Percentiles rank a stretch among this genome's conserved stretches.
These are phyloP conservation scores for Neopestalotiopsis clavispora DNA, from an alignment of 2,329 filamentous ascomycete species.

Conservation along the genomic window DNA sequence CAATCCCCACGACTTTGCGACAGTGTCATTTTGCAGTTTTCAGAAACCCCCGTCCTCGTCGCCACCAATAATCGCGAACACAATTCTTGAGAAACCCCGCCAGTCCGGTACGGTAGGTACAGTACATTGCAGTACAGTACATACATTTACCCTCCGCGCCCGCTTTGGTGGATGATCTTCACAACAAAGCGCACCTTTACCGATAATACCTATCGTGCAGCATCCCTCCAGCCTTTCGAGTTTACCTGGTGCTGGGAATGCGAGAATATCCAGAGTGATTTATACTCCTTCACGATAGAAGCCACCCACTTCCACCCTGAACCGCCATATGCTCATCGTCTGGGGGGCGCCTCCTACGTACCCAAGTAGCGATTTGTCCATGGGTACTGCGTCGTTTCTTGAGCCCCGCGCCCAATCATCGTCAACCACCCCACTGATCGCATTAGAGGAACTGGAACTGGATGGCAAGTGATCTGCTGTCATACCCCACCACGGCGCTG, in stretches of 20 bases:
- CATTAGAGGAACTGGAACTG: slow-evolving; percentile 1
- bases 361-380: background rate
- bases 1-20: slow-evolving; percentile 1
- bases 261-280: too few species aligned
- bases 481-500: slow-evolving; percentile 5
- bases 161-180: background rate
- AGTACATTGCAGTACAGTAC: too few species aligned
- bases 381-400: slow-evolving; percentile 1
- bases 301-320: background rate
- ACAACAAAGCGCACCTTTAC: background rate
- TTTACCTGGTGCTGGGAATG: too few species aligned
- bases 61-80: too few species aligned
- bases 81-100: too few species aligned
- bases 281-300: too few species aligned
- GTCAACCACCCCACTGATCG: background rate
- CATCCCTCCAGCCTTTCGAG: background rate
- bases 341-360: background rate
- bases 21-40: background rate
- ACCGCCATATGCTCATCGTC: background rate
- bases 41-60: background rate
- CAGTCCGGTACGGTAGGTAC: too few species aligned
- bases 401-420: slow-evolving; percentile 1
- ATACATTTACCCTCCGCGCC: background rate
- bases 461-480: slow-evolving; percentile 15
- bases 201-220: background rate